These are phyloP conservation scores for Dichomitus squalens DNA, from an alignment of 1,284 basidiomycete species.

Conservation along the genomic window DNA sequence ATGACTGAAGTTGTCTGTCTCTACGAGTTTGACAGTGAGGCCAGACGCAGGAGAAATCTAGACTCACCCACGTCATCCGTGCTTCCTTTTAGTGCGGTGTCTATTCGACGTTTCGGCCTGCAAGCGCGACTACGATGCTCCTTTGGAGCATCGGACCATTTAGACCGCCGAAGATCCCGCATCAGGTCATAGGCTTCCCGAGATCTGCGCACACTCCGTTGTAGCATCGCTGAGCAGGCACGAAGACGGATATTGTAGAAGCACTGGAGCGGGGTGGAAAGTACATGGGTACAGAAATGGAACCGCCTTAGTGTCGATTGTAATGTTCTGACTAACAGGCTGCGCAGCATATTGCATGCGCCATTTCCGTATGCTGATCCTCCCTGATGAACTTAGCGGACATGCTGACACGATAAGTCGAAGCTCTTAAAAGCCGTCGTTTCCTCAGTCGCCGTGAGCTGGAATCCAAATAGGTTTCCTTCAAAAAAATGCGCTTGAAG, in stretches of 20 bases:
- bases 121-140: not conserved
- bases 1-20: not conserved
- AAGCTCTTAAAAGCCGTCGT: no score
- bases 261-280: not conserved
- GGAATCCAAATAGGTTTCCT: no score
- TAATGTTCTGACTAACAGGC: not conserved
- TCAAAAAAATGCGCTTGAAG: no score
- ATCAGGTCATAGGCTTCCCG: not conserved
- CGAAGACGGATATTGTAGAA: not conserved
- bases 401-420: no score
- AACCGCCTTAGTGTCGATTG: not conserved
- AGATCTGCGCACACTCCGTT: not conserved
- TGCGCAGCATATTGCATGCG: not conserved
- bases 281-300: not conserved
- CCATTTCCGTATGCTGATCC: not conserved
- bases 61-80: not conserved
- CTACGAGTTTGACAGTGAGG: not conserved
- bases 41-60: not conserved
- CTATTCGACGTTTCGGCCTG: no score
- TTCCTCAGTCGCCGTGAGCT: no score
- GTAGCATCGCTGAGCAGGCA: not conserved
- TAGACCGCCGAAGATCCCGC: not conserved
- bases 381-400: no score
- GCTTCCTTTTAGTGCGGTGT: not conserved
- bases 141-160: not conserved